A percentile compares a stretch with the other conserved stretches of the same genome.
Conservation (phyloP, 805 yeast genomes). For the Candida sithepensis region DNA sequence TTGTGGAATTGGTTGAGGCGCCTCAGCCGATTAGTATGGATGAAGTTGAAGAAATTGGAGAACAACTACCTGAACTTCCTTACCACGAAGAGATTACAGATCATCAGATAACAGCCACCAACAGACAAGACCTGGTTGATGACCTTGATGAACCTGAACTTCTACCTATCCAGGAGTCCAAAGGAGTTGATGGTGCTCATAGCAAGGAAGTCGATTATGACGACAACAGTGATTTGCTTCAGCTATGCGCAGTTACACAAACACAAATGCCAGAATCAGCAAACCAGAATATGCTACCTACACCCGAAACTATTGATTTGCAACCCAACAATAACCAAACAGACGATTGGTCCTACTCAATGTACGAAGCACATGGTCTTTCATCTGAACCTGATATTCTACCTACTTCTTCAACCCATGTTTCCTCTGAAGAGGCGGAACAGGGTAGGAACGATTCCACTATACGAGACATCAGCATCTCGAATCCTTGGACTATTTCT, state of each 20-base stretch:
- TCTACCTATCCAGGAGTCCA: not conserved
- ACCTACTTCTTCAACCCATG: too few species aligned
- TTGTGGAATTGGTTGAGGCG: too few species aligned
- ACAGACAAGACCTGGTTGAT: too few species aligned
- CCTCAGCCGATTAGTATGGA: too few species aligned
- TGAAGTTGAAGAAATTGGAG: too few species aligned
- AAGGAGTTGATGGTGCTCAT: not conserved
- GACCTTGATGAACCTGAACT: not conserved
- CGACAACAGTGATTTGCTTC: not conserved
- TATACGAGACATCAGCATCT: constrained; percentile 7
- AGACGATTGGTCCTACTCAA: constrained; percentile 14
- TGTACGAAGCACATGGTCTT: constrained; percentile 5
- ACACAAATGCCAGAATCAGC: not conserved
- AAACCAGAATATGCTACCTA: not conserved
- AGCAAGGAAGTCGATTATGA: not conserved
- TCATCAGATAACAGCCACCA: too few species aligned
- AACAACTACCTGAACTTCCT: not conserved
- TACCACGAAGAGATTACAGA: not conserved
- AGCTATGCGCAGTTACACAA: not conserved
- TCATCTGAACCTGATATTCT: constrained; percentile 2
- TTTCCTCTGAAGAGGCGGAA: not conserved
- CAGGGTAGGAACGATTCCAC: not conserved
- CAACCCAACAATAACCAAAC: not conserved
- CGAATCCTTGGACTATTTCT: constrained; percentile 22
- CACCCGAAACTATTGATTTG: too few species aligned